phyloP scores from a whole-genome alignment of 2,329 filamentous ascomycete genomes.

The Ceratocystiopsis minuta region DNA sequence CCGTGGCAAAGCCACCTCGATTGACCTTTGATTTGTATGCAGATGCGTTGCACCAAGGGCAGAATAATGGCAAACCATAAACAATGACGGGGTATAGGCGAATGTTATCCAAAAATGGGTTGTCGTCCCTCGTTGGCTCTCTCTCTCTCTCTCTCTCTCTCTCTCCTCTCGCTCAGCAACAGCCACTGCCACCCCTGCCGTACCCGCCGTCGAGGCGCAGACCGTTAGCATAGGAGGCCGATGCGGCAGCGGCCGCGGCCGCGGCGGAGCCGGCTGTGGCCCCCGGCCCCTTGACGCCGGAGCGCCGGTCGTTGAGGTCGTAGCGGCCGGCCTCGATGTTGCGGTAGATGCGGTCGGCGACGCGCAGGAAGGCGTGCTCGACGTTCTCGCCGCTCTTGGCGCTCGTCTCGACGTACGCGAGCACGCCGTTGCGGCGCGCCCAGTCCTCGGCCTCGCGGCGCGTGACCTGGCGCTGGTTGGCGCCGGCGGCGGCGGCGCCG shows the following conservation, averaged over 20 bases:
- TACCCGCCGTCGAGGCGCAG: slow-evolving; percentile 24
- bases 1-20: too few relatives aligned
- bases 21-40: too few relatives aligned
- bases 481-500: slow-evolving; percentile 22
- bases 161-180: slow-evolving; percentile 7
- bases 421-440: slow-evolving; percentile 68
- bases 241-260: slow-evolving; percentile 12
- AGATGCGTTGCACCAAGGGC: too few relatives aligned
- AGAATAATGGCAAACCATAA: too few relatives aligned
- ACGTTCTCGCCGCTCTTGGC: slow-evolving; percentile 93
- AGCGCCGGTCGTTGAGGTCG: slow-evolving; percentile 81
- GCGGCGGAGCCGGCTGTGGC: not conserved
- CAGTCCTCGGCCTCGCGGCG: slow-evolving; percentile 73
- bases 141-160: too few relatives aligned
- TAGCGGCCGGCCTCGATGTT: slow-evolving; percentile 94
- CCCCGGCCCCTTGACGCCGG: slow-evolving; percentile 65
- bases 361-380: slow-evolving; percentile 79
- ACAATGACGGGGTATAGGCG: too few relatives aligned
- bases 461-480: slow-evolving; percentile 63
- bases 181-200: slow-evolving; percentile 22
- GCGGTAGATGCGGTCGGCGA: slow-evolving; percentile 87
- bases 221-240: slow-evolving; percentile 6
- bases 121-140: too few relatives aligned
- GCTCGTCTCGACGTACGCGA: slow-evolving; percentile 89
- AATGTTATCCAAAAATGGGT: too few relatives aligned